phyloP scores from a whole-genome alignment of 2,329 filamentous ascomycete genomes.

The Penicillium glabrum region DNA sequence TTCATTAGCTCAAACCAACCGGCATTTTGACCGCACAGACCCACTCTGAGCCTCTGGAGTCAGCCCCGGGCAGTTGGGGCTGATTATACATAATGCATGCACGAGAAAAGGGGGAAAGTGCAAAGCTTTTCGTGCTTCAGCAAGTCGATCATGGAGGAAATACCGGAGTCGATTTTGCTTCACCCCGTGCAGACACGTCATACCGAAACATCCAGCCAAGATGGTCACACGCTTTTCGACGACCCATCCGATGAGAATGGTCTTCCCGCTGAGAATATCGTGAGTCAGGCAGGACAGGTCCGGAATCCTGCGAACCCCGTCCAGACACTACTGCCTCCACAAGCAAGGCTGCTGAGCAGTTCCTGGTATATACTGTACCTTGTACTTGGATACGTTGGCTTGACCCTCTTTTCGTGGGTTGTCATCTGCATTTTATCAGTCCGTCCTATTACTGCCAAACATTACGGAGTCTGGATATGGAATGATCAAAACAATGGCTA shows the following conservation, averaged over 20 bases:
- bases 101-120: neutral
- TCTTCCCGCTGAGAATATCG: neutral
- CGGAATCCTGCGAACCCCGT: neutral
- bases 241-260: neutral
- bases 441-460: neutral
- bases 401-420: neutral
- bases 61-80: neutral
- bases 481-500: neutral
- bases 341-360: neutral
- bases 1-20: neutral
- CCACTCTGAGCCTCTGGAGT: neutral
- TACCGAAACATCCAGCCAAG: neutral
- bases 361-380: neutral
- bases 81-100: neutral
- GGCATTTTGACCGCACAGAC: neutral
- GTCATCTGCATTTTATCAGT: neutral
- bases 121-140: neutral
- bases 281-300: neutral
- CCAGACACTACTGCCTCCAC: neutral
- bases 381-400: neutral
- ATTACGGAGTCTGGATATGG: neutral
- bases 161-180: neutral
- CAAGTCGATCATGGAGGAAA: neutral
- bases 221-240: neutral
- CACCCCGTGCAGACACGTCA: neutral